These are phyloP conservation scores for Canavalia ensiformis DNA, from an alignment of 306 rosid species.

Conservation along the genomic window DNA sequence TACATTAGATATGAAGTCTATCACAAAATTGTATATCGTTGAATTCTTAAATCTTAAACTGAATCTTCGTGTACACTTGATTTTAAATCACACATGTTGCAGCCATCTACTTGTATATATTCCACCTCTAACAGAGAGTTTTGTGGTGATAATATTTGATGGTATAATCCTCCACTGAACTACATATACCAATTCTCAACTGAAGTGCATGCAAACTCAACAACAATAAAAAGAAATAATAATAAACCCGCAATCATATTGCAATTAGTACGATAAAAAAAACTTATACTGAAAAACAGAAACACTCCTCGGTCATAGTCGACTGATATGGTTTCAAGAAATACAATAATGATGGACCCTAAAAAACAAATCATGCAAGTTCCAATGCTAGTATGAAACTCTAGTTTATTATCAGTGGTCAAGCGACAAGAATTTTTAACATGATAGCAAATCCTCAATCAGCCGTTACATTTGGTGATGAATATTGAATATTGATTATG, in stretches of 20 bases:
- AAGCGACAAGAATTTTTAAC: conserved; percentile 7
- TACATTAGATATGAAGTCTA: too few relatives aligned
- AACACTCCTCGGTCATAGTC: conserved; percentile 18
- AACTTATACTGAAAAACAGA: background rate
- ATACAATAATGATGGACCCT: background rate
- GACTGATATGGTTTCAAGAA: conserved; percentile 17
- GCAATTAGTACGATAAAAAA: background rate
- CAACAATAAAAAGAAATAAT: background rate
- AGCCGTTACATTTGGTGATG: conserved; percentile 25
- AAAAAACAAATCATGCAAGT: background rate
- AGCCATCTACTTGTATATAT: too few relatives aligned
- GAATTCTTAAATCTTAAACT: background rate
- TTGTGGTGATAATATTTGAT: background rate
- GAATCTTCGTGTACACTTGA: background rate
- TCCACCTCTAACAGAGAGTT: background rate
- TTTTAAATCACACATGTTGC: background rate
- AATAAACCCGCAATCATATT: conserved; percentile 8
- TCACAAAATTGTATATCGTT: too few relatives aligned
- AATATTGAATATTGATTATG: conserved; percentile 20
- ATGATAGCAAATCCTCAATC: conserved; percentile 25
- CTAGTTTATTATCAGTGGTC: background rate
- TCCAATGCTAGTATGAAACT: background rate
- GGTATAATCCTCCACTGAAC: background rate
- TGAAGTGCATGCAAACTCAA: background rate
- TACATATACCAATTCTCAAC: background rate